Conservation (phyloP, 1,284 basidiomycete genomes). For the Neonothopanus nambi region DNA sequence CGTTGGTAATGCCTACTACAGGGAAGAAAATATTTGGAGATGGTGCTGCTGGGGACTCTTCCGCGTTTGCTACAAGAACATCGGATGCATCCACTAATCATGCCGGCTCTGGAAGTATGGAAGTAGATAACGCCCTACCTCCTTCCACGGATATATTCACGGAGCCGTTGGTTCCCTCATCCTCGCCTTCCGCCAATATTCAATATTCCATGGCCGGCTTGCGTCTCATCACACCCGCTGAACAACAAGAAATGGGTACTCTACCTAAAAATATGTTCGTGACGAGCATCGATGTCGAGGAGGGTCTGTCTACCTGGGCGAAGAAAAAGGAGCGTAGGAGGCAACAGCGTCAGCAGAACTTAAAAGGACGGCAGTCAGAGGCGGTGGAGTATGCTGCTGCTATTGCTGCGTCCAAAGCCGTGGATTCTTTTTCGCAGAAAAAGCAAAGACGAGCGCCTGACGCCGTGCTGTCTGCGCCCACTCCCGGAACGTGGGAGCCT, state of each 20-base stretch:
- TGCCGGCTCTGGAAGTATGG: not conserved
- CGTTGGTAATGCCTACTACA: constrained; percentile 47
- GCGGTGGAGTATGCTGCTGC: too few species aligned
- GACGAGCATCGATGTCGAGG: constrained; percentile 35
- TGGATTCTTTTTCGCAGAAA: not conserved
- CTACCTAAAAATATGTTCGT: constrained; percentile 33
- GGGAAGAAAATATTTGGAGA: constrained; percentile 59
- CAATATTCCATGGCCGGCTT: too few species aligned
- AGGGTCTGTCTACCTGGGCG: constrained; percentile 17
- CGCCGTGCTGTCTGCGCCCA: not conserved
- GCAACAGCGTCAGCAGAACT: not conserved
- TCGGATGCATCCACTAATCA: not conserved
- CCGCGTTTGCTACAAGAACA: not conserved
- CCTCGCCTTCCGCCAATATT: not conserved
- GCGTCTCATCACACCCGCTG: constrained; percentile 20
- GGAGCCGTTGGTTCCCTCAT: not conserved
- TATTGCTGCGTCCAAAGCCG: not conserved
- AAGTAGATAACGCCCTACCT: not conserved
- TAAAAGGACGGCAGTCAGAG: not conserved
- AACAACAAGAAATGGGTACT: constrained; percentile 17
- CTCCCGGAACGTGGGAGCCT: not conserved
- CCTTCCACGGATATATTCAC: constrained; percentile 7
- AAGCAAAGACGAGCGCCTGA: not conserved
- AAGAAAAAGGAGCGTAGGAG: constrained; percentile 9
- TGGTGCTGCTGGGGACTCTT: not conserved